Evolutionary conservation across 805 yeast species (phyloP), one percentile per base, ranked within the genome.

Genomic region (Pichia sporocuriosa): DNA sequence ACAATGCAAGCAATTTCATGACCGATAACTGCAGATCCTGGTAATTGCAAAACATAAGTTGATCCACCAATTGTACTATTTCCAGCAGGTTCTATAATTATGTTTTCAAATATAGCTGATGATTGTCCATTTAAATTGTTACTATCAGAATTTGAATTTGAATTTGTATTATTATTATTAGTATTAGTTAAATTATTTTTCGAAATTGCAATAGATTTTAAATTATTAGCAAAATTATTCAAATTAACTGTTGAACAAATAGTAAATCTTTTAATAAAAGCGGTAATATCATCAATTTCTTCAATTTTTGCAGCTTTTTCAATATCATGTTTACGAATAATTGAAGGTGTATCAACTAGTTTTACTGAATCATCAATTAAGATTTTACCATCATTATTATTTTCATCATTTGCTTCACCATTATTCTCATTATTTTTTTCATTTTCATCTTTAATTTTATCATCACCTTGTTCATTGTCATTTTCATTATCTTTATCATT

Each of bases 1-100:
- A 72, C 70, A 19, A 65, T 53, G 4, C 77, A 55, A 4, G 70
- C 62, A 35, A 77, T 56, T 1, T 77, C 68, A 26, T 70, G 68
- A 30, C 62, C 61, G 19, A 52, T 38, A 10, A 56, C 52, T 17
- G 74, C 71, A 33, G 63, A 61, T 11, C 67, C 57, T 11, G 81
- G 79, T 39, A 79, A 57, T 13, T 66, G 64, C 20, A 76, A 47
- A 6, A 77, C 50, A 50, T 65, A 72, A 10, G 69, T 63, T 15
- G 63, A 54, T 1, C 65, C 57, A 17, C 61, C 62, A 57, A 33
- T 57, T 61, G 24, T 61, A 49, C 13, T 46, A 35, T 50, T 50
- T n/a, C 49, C 54, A 4, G 50, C 45, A 7, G 77, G 68, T 17
- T 61, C 61, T 31, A 68, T 34, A 30, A 61, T 49, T 40, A 51